Conservation (phyloP, 2,329 filamentous ascomycete species). For the Neonectria hederae region DNA sequence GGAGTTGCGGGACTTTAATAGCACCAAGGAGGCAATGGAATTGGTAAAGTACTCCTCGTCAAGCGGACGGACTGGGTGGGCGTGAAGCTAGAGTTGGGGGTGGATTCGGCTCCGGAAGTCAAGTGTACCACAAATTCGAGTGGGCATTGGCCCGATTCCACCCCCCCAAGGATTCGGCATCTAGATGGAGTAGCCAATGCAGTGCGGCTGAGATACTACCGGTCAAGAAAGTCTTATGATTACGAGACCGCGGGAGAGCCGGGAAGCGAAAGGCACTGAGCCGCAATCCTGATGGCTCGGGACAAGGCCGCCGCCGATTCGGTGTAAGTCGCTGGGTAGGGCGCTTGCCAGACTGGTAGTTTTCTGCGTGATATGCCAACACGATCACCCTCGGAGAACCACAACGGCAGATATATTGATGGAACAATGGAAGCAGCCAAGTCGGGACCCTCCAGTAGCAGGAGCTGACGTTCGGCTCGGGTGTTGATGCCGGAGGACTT, state of each 20-base stretch:
- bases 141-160: conserved; percentile 38
- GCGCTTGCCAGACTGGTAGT: not conserved
- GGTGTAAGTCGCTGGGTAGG: conserved; percentile 17
- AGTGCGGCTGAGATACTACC: conserved; percentile 26
- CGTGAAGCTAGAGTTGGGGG: conserved; percentile 42
- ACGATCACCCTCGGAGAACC: not conserved
- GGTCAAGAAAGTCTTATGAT: conserved; percentile 12
- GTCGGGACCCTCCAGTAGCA: not conserved
- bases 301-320: not conserved
- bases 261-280: conserved; percentile 21
- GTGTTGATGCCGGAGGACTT: conserved; percentile 1
- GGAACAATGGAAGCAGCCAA: not conserved
- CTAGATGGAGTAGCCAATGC: conserved; percentile 32
- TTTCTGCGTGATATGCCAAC: not conserved
- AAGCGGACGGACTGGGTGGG: conserved; percentile 26
- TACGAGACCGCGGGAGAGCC: conserved; percentile 21
- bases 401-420: not conserved
- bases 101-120: conserved; percentile 41
- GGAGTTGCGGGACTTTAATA: conserved; percentile 39
- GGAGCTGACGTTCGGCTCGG: conserved; percentile 10
- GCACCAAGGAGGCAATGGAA: conserved; percentile 28
- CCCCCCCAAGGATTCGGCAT: conserved; percentile 34
- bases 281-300: not conserved
- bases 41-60: conserved; percentile 29
- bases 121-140: conserved; percentile 36